These are phyloP conservation scores for Salix suchowensis DNA, from an alignment of 345 rosid species.

Conservation along the genomic window DNA sequence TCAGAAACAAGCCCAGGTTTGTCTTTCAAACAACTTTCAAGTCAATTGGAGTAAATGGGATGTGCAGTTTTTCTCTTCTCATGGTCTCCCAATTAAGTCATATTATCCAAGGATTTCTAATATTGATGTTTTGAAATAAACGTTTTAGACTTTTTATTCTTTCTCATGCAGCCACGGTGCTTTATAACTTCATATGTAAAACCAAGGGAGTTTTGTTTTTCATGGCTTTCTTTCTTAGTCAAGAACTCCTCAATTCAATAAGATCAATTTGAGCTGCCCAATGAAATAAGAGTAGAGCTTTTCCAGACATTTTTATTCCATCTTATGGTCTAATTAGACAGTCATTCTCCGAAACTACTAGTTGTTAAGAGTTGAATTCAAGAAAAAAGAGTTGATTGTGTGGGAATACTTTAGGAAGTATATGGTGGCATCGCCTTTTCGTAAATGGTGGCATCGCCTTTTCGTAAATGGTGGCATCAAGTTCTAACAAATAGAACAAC, in stretches of 20 bases:
- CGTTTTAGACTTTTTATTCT: background rate
- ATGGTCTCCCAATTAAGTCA: background rate
- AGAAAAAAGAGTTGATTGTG: background rate
- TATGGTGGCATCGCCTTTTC: background rate
- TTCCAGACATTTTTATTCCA: background rate
- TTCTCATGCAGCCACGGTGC: background rate
- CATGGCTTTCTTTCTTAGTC: background rate
- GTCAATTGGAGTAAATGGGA: background rate
- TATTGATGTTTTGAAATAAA: no score
- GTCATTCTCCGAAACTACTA: background rate
- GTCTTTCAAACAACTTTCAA: slow-evolving; percentile 7
- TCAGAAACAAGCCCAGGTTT: slow-evolving; percentile 97
- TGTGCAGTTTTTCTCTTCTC: background rate
- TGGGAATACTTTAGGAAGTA: background rate
- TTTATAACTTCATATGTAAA: background rate
- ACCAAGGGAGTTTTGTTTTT: background rate
- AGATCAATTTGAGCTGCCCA: background rate
- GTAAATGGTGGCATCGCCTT: no score
- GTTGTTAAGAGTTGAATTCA: background rate
- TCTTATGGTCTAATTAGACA: background rate
- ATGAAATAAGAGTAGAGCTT: background rate
- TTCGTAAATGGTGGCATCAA: no score
- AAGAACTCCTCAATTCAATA: background rate
- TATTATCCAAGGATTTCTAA: background rate
- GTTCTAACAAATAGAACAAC: no score